Evolutionary conservation across 495 filamentous ascomycete genomes (phyloP).

Genomic region (Penicillium silybi): DNA sequence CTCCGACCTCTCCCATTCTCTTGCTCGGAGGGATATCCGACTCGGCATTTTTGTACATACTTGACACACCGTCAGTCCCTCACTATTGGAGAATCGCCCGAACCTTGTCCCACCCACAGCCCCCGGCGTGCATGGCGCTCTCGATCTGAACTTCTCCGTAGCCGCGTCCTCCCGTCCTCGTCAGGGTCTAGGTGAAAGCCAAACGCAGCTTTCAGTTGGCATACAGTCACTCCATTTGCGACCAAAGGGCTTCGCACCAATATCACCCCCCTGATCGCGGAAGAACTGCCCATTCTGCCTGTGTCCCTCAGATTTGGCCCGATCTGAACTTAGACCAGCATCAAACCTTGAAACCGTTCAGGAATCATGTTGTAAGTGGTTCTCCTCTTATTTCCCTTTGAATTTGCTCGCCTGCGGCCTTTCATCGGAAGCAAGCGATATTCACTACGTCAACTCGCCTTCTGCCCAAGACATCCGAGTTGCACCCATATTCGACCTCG

Average conservation of each 20-base stretch:
- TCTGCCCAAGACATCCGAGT: background rate
- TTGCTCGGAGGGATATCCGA: background rate
- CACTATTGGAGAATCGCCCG: background rate
- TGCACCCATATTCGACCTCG: background rate
- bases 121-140: background rate
- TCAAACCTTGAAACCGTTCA: background rate
- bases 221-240: background rate
- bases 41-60: background rate
- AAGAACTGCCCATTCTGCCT: background rate
- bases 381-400: background rate
- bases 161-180: background rate
- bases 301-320: conserved; percentile 9
- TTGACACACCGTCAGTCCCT: background rate
- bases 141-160: background rate
- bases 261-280: background rate
- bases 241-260: background rate
- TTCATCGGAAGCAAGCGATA: background rate
- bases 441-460: background rate
- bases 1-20: background rate
- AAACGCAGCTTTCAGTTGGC: background rate
- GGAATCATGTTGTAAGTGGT: conserved; percentile 37
- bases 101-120: background rate
- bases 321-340: conserved; percentile 9
- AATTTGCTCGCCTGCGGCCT: background rate
- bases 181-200: background rate